These are phyloP conservation scores for Graphilbum fragrans DNA, from an alignment of 2,329 filamentous ascomycete genomes.

Conservation along the genomic window DNA sequence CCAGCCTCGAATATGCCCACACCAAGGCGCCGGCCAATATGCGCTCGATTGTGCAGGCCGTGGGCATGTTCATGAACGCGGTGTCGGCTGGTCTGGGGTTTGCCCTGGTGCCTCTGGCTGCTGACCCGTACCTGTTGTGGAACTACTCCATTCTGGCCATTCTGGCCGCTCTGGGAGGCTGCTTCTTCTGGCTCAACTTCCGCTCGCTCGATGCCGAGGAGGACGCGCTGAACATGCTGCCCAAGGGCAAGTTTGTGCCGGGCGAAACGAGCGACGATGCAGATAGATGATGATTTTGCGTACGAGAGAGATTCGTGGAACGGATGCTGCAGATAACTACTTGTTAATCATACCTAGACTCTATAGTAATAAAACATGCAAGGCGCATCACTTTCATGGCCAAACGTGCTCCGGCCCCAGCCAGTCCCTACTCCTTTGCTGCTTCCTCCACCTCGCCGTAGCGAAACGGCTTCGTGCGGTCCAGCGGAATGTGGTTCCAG, in stretches of 20 bases:
- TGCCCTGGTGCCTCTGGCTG: conserved; percentile 35
- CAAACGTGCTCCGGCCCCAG: too few species aligned
- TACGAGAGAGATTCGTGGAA: too few species aligned
- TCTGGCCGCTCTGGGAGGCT: conserved; percentile 48
- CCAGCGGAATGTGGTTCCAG: conserved; percentile 54
- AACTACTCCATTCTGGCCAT: conserved; percentile 60
- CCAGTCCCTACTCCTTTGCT: too few species aligned
- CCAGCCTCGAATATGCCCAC: conserved; percentile 60
- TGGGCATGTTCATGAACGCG: neutral
- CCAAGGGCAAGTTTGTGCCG: neutral
- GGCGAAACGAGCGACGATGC: too few species aligned
- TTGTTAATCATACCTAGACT: too few species aligned
- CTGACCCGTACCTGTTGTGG: conserved; percentile 59
- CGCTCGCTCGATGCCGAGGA: conserved; percentile 1
- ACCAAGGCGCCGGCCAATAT: conserved; percentile 67
- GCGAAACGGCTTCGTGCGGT: conserved; percentile 20
- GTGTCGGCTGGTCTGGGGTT: neutral
- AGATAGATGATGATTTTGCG: too few species aligned
- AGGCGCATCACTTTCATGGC: too few species aligned
- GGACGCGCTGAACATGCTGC: conserved; percentile 1
- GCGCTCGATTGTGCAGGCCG: conserved; percentile 46
- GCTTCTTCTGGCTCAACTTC: conserved; percentile 47
- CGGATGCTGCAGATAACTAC: too few species aligned
- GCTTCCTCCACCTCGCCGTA: conserved; percentile 1
- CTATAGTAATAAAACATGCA: too few species aligned